Evolutionary conservation across 2,329 filamentous ascomycete genomes (phyloP).

Genomic region (Alternaria triticimaculans): DNA sequence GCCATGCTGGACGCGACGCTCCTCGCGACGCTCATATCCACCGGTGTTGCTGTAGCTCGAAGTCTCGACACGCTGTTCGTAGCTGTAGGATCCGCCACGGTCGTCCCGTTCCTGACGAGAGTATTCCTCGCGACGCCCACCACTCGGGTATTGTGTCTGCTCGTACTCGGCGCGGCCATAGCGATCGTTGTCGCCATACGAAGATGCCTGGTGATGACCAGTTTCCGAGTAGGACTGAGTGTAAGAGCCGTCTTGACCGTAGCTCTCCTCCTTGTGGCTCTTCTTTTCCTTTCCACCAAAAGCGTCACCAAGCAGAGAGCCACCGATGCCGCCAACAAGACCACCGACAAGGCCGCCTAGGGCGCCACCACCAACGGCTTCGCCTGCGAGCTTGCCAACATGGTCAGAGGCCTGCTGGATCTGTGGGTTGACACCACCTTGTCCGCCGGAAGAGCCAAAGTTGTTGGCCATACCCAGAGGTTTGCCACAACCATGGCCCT

Average conservation of each 20-base stretch:
- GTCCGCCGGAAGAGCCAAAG: conserved; percentile 44
- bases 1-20: conserved; percentile 59
- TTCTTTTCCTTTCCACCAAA: conserved; percentile 63
- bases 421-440: conserved; percentile 54
- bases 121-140: conserved; percentile 66
- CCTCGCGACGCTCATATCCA: conserved; percentile 65
- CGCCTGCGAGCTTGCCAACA: conserved; percentile 61
- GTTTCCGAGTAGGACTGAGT: conserved; percentile 68
- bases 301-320: conserved; percentile 68
- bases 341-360: conserved; percentile 75
- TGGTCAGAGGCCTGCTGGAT: conserved; percentile 43
- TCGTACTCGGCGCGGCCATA: conserved; percentile 68
- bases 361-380: conserved; percentile 68
- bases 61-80: conserved; percentile 65
- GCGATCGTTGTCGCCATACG: conserved; percentile 51
- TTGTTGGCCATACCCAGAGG: conserved; percentile 77
- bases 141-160: conserved; percentile 64
- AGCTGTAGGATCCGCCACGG: conserved; percentile 58
- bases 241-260: conserved; percentile 67
- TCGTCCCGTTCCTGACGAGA: conserved; percentile 64
- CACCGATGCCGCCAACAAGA: conserved; percentile 64
- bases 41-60: conserved; percentile 56
- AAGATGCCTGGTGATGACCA: conserved; percentile 56
- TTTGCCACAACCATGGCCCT: conserved; percentile 85
- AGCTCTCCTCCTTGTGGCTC: conserved; percentile 60